Base-by-base conservation (phyloP, 2,329 filamentous ascomycete species). In the Orbilia javanica region DNA sequence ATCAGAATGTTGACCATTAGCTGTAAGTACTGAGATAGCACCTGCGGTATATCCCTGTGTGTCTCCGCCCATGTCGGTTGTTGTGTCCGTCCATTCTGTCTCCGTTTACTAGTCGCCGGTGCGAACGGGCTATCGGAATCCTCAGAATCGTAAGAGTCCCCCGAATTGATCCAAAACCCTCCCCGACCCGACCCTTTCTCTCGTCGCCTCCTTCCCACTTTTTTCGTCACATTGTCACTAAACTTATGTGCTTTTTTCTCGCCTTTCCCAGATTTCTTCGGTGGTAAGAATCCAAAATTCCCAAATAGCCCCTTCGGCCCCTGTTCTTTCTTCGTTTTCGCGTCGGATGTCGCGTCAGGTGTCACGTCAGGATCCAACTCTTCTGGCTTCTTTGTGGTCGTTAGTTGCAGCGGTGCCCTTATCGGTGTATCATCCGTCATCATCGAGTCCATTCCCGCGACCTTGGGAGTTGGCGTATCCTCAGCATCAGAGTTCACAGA, bases 1-100 rank as follows among this genome's bases (percentile, higher is more conserved):
- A 92, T 85, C 76, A 89, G 87, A 55, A 90, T 83, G 82, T 93
- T 93, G 84, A 93, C 88, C 1, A 87, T 82, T 2, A 90, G 84
- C 70, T 88, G 87, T 36, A 90, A 84, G 87, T 89, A 91, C 78
- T 87, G 86, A 57, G 88, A 88, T 46, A 90, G 83, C 74, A 90
- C 87, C 27, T 88, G 87, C 0, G 89, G 89, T 18, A 88, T 87
- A 71, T 88, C 87, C 2, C 88, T 88, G 80, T 90, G 87, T 71
- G 88, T 86, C 79, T 89, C 87, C 77, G 90, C 79, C 80, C 81
- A 80, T 18, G 65, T 79, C 10, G 67, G 52, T 10, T 46, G 20
- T 42, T 11, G 29, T 20, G n/a, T n/a, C n/a, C 15, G 34, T 39
- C 6, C 34, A 11, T 39, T 10, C 11, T 39, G 63, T n/a, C 25